phyloP scores from a whole-genome alignment of 2,329 filamentous ascomycete genomes.

The Helminthosporium solani region DNA sequence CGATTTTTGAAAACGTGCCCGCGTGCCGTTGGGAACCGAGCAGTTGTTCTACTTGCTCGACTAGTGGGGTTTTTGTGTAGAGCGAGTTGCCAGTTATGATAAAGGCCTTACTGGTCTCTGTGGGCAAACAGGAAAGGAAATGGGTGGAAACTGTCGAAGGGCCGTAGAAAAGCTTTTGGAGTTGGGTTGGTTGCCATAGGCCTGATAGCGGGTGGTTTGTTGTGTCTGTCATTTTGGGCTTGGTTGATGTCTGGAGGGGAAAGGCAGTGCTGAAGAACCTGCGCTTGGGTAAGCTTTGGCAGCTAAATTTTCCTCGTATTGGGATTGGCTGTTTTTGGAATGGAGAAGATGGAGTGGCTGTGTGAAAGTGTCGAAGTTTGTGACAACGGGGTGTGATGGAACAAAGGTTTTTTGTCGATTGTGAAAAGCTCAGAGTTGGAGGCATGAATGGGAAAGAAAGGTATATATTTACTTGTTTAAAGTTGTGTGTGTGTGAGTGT shows the following conservation, averaged over 20 bases:
- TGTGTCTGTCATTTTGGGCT: slow-evolving; percentile 44
- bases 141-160: slow-evolving; percentile 49
- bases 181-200: slow-evolving; percentile 53
- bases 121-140: slow-evolving; percentile 49
- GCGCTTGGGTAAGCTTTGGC: not conserved
- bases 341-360: no score
- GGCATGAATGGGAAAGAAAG: no score
- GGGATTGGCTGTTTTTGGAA: not conserved
- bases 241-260: not conserved
- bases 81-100: slow-evolving; percentile 58
- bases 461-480: no score
- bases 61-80: slow-evolving; percentile 54
- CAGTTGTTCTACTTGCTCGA: slow-evolving; percentile 53
- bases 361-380: no score
- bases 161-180: slow-evolving; percentile 55
- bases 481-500: no score
- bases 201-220: slow-evolving; percentile 49
- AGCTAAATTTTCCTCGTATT: not conserved
- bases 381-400: no score
- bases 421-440: no score
- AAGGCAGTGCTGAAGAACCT: not conserved
- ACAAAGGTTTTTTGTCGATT: no score
- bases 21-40: slow-evolving; percentile 50
- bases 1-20: slow-evolving; percentile 57
- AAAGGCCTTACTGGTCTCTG: slow-evolving; percentile 54